Percentiles rank a stretch among this genome's conserved stretches.
These are phyloP conservation scores for Aureobasidium zeae DNA, from an alignment of 2,329 filamentous ascomycete species.

Conservation along the genomic window DNA sequence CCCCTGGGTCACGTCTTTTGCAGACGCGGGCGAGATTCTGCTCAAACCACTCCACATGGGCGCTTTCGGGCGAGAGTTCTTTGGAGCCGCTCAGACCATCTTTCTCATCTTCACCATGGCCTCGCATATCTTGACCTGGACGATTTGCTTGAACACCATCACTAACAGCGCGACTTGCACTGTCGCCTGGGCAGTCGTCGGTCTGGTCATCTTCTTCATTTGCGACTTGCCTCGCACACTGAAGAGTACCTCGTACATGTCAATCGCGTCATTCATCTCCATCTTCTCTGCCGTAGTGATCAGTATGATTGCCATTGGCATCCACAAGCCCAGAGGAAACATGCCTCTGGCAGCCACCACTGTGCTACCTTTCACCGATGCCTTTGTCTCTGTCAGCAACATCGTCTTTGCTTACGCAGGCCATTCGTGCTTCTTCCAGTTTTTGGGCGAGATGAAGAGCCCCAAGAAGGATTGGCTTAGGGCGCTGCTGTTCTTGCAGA, in stretches of 20 bases:
- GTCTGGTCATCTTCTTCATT: slow-evolving; percentile 48
- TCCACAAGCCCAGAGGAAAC: slow-evolving; percentile 34
- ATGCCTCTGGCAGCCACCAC: slow-evolving; percentile 26
- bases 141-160: slow-evolving; percentile 60
- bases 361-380: slow-evolving; percentile 37
- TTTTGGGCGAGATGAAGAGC: slow-evolving; percentile 56
- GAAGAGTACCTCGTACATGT: slow-evolving; percentile 7
- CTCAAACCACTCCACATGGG: slow-evolving; percentile 35
- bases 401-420: slow-evolving; percentile 60
- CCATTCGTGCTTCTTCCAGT: slow-evolving; percentile 57
- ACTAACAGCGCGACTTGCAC: slow-evolving; percentile 55
- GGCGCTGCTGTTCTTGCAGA: slow-evolving; percentile 53
- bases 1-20: slow-evolving; percentile 48
- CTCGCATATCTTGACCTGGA: slow-evolving; percentile 60
- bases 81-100: slow-evolving; percentile 53
- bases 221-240: slow-evolving; percentile 55
- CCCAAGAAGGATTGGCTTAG: slow-evolving; percentile 51
- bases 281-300: slow-evolving; percentile 55
- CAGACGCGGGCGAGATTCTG: slow-evolving; percentile 58
- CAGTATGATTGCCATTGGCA: slow-evolving; percentile 57
- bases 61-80: slow-evolving; percentile 51
- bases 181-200: slow-evolving; percentile 55
- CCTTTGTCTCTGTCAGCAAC: slow-evolving; percentile 55
- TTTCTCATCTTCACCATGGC: slow-evolving; percentile 61
- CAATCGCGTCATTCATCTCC: slow-evolving; percentile 40